Evolutionary conservation across 1,139 yeast genomes (phyloP), one percentile per base, ranked within the genome.

Genomic region (Ashbya aceris): DNA sequence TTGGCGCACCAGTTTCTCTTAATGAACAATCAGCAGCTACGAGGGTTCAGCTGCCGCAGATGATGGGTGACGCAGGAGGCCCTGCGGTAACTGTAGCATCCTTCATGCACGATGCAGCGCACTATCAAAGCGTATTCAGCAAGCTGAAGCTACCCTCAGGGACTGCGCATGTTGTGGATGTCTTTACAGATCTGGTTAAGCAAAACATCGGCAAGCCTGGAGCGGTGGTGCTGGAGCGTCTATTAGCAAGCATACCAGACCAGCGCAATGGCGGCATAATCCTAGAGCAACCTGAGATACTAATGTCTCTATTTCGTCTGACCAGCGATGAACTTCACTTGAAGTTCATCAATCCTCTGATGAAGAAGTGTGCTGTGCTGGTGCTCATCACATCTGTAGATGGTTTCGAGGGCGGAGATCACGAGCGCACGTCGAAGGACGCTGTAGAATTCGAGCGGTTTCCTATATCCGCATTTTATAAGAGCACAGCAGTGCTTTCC

Each of bases 401-500:
- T 27, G 41, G 46, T n/a, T 48, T 45, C 33, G 46, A 47, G 14
- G 49, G 47, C 31, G 45, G 47, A 10, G 39, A 39, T 9, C 44
- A 49, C 10, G 44, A 33, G 10, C 30, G 44, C 10, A 3, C 27
- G 11, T 43, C 40, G 12, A 40, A 39, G 10, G 54, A 52, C 26
- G 38, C 50, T 5, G 38, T 45, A 6, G 62, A 61, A 45, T 46
- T 50, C 28, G 49, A 47, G 2, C 48, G 59, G 28, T 61, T 58
- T 39, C 42, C 47, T 7, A 41, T 47, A 12, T 39, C 49, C 8
- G 46, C 53, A 36, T 47, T 54, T 14, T 52, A 56, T 46, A 54
- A 53, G 39, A 49, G 60, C 12, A 43, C 51, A 3, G 56, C 48
- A 2, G 43, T 52, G 7, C 53, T 84, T 9, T 68, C 73, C 27